These are phyloP conservation scores for Polymyxa betae DNA, from an alignment of 208 protist species.

Conservation along the genomic window DNA sequence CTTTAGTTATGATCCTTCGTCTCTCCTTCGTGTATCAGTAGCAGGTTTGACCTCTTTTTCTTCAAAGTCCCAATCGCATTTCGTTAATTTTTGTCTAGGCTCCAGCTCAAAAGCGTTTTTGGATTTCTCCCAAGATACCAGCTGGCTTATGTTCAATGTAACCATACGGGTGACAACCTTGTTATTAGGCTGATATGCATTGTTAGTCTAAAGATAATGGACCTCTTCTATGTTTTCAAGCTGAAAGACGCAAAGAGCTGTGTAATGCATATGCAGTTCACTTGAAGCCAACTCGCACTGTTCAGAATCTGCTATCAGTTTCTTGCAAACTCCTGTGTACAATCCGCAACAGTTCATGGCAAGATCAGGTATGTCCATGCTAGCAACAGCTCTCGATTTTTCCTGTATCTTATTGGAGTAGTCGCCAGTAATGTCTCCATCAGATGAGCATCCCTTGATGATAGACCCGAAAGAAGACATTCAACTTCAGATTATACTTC, in stretches of 20 bases:
- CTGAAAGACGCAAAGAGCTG: neutral
- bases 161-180: no score
- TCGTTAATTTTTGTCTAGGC: no score
- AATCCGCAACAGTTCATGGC: constrained; percentile 16
- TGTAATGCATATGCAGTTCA: neutral
- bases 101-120: no score
- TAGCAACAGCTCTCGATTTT: neutral
- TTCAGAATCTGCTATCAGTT: constrained; percentile 30
- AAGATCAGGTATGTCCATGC: neutral
- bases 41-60: no score
- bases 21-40: neutral
- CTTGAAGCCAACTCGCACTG: neutral
- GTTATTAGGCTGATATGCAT: no score
- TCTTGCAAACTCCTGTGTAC: neutral
- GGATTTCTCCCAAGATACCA: no score
- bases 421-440: neutral
- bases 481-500: neutral
- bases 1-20: neutral
- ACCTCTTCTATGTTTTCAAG: neutral
- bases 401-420: neutral
- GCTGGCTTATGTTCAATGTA: no score
- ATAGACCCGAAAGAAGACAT: neutral
- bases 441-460: neutral
- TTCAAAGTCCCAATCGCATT: no score
- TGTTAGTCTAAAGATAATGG: no score